phyloP scores from a whole-genome alignment of 352 stramenopile genomes.

The Phytophthora tentaculata region DNA sequence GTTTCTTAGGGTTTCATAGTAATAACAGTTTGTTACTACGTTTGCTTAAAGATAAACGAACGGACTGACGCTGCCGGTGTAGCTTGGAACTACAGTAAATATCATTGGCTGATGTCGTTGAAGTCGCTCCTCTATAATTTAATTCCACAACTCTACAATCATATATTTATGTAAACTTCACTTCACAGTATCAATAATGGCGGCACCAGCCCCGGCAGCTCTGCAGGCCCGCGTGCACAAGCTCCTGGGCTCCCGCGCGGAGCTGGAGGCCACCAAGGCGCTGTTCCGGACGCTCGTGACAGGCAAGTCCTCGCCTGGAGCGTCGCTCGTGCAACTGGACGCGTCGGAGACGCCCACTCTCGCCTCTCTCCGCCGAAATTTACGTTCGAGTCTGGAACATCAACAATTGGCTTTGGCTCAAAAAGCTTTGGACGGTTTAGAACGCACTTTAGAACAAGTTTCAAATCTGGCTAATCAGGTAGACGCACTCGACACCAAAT shows the following conservation, averaged over 20 bases:
- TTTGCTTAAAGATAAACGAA: too few species aligned
- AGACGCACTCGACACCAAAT: constrained; percentile 55
- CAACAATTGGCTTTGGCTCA: constrained; percentile 64
- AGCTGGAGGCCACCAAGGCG: constrained; percentile 68
- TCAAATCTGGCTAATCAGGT: constrained; percentile 44
- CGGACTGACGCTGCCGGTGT: too few species aligned
- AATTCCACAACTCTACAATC: too few species aligned
- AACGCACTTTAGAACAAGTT: constrained; percentile 50
- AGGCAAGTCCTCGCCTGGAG: constrained; percentile 15
- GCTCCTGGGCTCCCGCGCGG: constrained; percentile 61
- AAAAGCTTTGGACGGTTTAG: constrained; percentile 47
- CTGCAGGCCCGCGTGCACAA: constrained; percentile 70
- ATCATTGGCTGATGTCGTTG: too few species aligned
- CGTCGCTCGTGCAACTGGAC: constrained; percentile 41
- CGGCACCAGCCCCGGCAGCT: constrained; percentile 30
- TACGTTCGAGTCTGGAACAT: constrained; percentile 55
- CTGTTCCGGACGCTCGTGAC: constrained; percentile 63
- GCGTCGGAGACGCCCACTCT: constrained; percentile 35
- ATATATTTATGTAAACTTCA: too few species aligned
- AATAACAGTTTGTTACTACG: constrained; percentile 2
- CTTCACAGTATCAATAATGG: too few species aligned
- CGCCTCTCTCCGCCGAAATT: constrained; percentile 47
- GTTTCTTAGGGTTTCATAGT: too few species aligned
- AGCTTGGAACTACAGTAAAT: too few species aligned
- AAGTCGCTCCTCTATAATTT: too few species aligned